These are phyloP conservation scores for Jaltomata sinuosa DNA, from an alignment of 257 asterid species.

Conservation along the genomic window DNA sequence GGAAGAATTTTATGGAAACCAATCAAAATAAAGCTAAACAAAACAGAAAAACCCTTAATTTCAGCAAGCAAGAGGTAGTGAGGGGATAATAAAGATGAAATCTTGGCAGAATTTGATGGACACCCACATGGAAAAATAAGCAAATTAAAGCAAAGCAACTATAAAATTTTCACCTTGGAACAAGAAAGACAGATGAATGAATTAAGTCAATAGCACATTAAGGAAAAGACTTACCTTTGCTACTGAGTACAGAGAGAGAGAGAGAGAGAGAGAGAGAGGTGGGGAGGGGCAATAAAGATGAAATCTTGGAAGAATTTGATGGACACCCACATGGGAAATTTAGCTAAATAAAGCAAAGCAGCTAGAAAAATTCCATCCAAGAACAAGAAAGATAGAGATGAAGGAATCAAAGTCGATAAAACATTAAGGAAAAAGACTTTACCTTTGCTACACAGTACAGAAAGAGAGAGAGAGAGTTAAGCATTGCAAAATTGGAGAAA, in stretches of 20 bases:
- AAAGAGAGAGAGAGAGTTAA: background rate
- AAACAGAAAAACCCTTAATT: too few species aligned
- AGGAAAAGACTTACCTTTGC: slow-evolving; percentile 11
- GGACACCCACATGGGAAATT: background rate
- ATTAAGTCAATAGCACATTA: background rate
- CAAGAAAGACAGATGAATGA: background rate
- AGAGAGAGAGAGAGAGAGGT: background rate
- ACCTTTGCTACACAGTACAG: slow-evolving; percentile 7
- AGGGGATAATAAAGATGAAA: background rate
- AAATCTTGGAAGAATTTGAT: background rate
- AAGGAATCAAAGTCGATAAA: background rate
- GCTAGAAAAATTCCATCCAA: background rate
- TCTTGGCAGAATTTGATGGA: background rate
- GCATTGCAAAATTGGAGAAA: slow-evolving; percentile 20
- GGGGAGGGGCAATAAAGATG: background rate
- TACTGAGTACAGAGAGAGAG: background rate
- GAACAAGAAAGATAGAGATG: background rate
- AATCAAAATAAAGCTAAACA: too few species aligned
- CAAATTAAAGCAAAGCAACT: background rate
- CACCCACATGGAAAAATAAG: background rate
- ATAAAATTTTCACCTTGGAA: background rate
- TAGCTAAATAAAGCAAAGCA: background rate
- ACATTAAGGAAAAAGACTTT: background rate
- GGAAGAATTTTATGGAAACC: too few species aligned
- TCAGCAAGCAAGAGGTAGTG: too few species aligned